phyloP scores from a whole-genome alignment of 1,284 basidiomycete species.

The Omphalotus olearius region DNA sequence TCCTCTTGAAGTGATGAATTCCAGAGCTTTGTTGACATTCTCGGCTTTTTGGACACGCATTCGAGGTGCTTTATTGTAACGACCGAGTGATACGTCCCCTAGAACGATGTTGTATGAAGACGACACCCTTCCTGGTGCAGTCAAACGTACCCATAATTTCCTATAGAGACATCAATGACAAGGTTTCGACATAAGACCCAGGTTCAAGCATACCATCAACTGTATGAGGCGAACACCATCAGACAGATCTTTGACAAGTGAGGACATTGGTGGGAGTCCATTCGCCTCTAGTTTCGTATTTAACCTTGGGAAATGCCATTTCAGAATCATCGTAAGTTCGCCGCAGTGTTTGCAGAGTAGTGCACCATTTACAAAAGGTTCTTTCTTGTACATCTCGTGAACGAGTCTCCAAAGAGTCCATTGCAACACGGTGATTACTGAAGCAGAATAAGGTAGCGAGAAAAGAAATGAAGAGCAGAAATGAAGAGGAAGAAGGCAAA shows the following conservation, averaged over 20 bases:
- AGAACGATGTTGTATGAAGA: slow-evolving; percentile 3
- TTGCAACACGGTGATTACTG: slow-evolving; percentile 18
- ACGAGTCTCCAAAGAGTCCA: slow-evolving; percentile 58
- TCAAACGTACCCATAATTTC: slow-evolving; percentile 84
- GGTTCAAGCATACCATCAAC: slow-evolving; percentile 62
- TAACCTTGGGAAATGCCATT: slow-evolving; percentile 51
- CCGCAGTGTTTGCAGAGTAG: slow-evolving; percentile 1
- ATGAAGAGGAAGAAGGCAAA: not conserved
- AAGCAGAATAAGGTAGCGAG: slow-evolving; percentile 9
- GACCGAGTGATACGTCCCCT: slow-evolving; percentile 88
- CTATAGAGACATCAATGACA: slow-evolving; percentile 33
- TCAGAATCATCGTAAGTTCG: slow-evolving; percentile 6
- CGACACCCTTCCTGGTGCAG: not conserved
- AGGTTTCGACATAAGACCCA: not conserved
- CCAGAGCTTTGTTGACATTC: slow-evolving; percentile 94
- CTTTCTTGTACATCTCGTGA: slow-evolving; percentile 69
- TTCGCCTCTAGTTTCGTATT: slow-evolving; percentile 91
- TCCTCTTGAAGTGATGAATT: slow-evolving; percentile 92
- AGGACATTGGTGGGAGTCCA: slow-evolving; percentile 87
- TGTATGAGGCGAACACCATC: slow-evolving; percentile 95
- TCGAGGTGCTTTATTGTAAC: slow-evolving; percentile 86
- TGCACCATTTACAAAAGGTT: slow-evolving; percentile 87
- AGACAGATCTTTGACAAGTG: slow-evolving; percentile 86
- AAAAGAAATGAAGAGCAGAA: not conserved
- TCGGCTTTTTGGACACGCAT: slow-evolving; percentile 97